Evolutionary conservation across 192 early-diverging fungal species (phyloP), one percentile per base, ranked within the genome.

Genomic region (Radiomyces spectabilis): DNA sequence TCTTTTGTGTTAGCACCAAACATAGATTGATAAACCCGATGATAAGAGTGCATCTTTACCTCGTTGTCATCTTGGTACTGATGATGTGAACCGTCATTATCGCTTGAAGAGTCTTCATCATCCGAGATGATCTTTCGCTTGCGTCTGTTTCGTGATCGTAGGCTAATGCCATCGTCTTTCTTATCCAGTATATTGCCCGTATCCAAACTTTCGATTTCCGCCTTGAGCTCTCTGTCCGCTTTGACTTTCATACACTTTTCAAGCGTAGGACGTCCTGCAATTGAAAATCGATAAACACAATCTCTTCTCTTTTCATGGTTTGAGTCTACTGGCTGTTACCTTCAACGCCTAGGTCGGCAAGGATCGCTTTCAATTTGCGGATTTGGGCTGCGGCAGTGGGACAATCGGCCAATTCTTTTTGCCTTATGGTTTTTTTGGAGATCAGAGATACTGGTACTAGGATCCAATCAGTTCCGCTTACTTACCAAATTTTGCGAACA

Each of bases 181-280:
- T 16, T 31, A 12, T 41, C 51, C 30, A 72, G 48, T 19, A 73
- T 69, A 29, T 65, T 59, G 12, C 53, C 65, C 10, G 53, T 34
- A 37, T 57, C 51, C 22, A 79, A 69, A 13, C 57, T 69, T 12
- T 69, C 74, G 16, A 80, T 35, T 53, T 80, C 78, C 0, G 66
- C 69, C 26, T 68, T 66, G 21, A 80, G 43, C 27, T 80, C 78
- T 19, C 78, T 69, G 53, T 71, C 76, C 5, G 56, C 69, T 45
- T 75, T 80, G 29, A 77, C 63, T 53, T 67, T 61, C 45, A 71
- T 70, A 29, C 78, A 80, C 37, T 80, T 80, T 30, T 80, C 78
- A 21, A 80, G 50, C 0, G 74, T 80, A 7, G 78, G 78, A 22
- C 78, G 66, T 4, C 78, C 78, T 32, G 26, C n/a, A n/a, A n/a